Conservation (phyloP, 768 basidiomycete species). For the Macrolepiota albuminosa region DNA sequence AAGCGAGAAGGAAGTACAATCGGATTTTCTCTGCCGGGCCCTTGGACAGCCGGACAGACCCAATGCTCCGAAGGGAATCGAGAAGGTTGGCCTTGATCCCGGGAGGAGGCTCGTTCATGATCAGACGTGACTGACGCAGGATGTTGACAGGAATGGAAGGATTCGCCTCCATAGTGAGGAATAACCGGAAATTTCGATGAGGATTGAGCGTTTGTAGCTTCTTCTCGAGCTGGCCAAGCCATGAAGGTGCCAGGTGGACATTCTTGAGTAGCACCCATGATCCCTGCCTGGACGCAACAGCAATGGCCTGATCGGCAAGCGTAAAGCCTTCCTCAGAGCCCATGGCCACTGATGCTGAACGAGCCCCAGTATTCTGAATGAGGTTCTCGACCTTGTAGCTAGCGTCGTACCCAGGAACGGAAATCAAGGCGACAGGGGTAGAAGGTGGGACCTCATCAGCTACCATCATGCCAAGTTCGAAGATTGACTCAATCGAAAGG, state of each 20-base stretch:
- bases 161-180: conserved; percentile 98
- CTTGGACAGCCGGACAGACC: conserved; percentile 64
- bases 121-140: conserved; percentile 88
- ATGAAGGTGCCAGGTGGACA: conserved; percentile 91
- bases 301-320: conserved; percentile 94
- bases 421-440: conserved; percentile 86
- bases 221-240: conserved; percentile 96
- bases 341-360: conserved; percentile 93
- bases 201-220: conserved; percentile 89
- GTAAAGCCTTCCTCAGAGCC: conserved; percentile 97
- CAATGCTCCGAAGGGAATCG: conserved; percentile 78
- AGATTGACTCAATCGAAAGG: conserved; percentile 66
- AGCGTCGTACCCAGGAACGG: conserved; percentile 97
- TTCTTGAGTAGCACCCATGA: conserved; percentile 98
- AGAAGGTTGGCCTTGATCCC: conserved; percentile 95
- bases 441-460: conserved; percentile 70
- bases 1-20: conserved; percentile 92
- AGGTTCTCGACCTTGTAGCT: conserved; percentile 92
- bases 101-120: conserved; percentile 99
- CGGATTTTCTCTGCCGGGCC: conserved; percentile 93
- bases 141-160: conserved; percentile 95
- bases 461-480: conserved; percentile 77
- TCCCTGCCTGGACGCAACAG: conserved; percentile 86
- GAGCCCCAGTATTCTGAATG: conserved; percentile 68
- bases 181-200: conserved; percentile 89